Evolutionary conservation across 208 protist species (phyloP).

Genomic region (Leptomonas pyrrhocoris): DNA sequence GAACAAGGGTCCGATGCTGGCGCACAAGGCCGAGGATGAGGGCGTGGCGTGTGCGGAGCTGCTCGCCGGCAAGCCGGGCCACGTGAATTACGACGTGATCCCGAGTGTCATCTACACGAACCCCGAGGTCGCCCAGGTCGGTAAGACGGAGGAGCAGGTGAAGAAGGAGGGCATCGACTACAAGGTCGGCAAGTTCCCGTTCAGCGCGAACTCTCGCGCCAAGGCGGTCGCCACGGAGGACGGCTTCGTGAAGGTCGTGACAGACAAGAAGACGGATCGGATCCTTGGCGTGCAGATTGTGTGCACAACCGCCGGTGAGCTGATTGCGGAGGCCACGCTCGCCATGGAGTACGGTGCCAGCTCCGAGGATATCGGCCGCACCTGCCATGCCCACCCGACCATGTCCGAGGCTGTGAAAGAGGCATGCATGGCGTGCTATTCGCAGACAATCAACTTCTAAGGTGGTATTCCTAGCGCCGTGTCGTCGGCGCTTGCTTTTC

Average conservation of each 20-base stretch:
- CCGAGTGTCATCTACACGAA: conserved; percentile 99
- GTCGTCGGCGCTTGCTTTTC: conserved; percentile 8
- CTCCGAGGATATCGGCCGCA: conserved; percentile 97
- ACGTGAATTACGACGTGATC: conserved; percentile 99
- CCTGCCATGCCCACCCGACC: conserved; percentile 99
- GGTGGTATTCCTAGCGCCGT: neutral
- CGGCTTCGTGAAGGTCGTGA: conserved; percentile 98
- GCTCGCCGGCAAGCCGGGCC: conserved; percentile 91
- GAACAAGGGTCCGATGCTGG: conserved; percentile 98
- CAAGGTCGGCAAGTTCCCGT: conserved; percentile 98
- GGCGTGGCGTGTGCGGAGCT: conserved; percentile 95
- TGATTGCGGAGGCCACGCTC: conserved; percentile 97
- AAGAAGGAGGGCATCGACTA: conserved; percentile 93
- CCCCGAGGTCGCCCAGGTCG: conserved; percentile 98
- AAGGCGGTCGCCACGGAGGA: conserved; percentile 95
- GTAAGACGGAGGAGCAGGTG: conserved; percentile 97
- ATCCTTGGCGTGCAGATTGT: conserved; percentile 99
- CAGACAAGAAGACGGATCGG: conserved; percentile 95
- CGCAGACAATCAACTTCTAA: conserved; percentile 99
- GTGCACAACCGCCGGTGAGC: conserved; percentile 94
- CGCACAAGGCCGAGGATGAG: conserved; percentile 99
- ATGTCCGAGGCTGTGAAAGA: conserved; percentile 99
- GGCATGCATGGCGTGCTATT: conserved; percentile 95
- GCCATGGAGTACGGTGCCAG: conserved; percentile 98
- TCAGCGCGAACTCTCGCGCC: conserved; percentile 98